Percentiles rank a stretch among this genome's conserved stretches.
These are phyloP conservation scores for Davidsoniella australis DNA, from an alignment of 2,329 filamentous ascomycete species.

Conservation along the genomic window DNA sequence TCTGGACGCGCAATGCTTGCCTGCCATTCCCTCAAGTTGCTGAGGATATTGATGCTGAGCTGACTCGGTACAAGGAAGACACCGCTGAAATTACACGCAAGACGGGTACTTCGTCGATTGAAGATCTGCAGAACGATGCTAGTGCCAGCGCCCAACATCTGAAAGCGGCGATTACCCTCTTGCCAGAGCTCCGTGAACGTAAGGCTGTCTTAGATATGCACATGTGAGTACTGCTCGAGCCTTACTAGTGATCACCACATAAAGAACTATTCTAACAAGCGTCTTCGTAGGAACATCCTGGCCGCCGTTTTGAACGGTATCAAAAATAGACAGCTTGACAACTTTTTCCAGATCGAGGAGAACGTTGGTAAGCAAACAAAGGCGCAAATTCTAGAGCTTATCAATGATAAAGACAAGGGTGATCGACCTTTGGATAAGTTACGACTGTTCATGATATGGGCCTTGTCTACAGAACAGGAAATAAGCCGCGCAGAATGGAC, in stretches of 20 bases:
- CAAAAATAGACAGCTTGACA: slow-evolving; percentile 87
- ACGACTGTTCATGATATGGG: slow-evolving; percentile 92
- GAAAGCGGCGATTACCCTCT: slow-evolving; percentile 82
- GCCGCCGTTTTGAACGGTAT: slow-evolving; percentile 63
- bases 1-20: slow-evolving; percentile 86
- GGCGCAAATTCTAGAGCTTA: slow-evolving; percentile 68
- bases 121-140: slow-evolving; percentile 81
- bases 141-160: slow-evolving; percentile 82
- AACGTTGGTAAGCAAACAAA: slow-evolving; percentile 83
- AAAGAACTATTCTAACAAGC: not conserved
- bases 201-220: slow-evolving; percentile 95
- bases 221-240: slow-evolving; percentile 44
- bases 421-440: slow-evolving; percentile 77
- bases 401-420: slow-evolving; percentile 69
- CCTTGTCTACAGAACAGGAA: slow-evolving; percentile 81
- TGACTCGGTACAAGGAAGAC: slow-evolving; percentile 90
- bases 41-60: slow-evolving; percentile 85
- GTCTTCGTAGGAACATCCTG: slow-evolving; percentile 47
- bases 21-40: slow-evolving; percentile 89
- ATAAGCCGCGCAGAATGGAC: slow-evolving; percentile 67
- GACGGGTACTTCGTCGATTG: slow-evolving; percentile 79
- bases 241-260: too few relatives aligned
- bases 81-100: slow-evolving; percentile 88
- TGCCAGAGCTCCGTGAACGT: slow-evolving; percentile 81
- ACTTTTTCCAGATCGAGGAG: slow-evolving; percentile 91